phyloP scores from a whole-genome alignment of 768 basidiomycete genomes.

The Suillus brevipes region DNA sequence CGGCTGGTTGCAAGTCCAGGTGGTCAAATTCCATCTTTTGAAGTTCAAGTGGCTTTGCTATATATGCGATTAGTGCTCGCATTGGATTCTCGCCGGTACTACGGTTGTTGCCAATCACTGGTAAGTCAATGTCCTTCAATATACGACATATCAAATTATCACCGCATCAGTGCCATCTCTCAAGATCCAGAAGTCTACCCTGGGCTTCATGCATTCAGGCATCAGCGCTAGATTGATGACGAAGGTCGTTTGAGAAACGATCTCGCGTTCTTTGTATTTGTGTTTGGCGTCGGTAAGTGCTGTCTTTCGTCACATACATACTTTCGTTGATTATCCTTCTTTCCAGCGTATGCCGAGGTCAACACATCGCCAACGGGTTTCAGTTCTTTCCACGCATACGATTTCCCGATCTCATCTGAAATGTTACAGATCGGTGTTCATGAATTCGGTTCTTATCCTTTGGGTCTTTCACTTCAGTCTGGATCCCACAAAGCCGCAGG shows the following conservation, averaged over 20 bases:
- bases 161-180: neutral
- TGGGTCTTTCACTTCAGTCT: neutral
- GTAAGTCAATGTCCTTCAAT: neutral
- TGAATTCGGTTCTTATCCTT: neutral
- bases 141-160: neutral
- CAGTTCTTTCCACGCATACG: neutral
- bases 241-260: neutral
- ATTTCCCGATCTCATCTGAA: neutral
- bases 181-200: neutral
- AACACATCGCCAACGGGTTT: neutral
- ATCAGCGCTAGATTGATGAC: neutral
- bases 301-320: neutral
- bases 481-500: neutral
- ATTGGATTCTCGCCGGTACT: neutral
- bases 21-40: too few species aligned
- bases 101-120: neutral
- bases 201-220: neutral
- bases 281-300: neutral
- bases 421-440: neutral
- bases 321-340: neutral
- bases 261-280: neutral
- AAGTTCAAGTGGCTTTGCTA: too few species aligned
- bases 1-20: too few species aligned
- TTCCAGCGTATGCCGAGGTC: neutral
- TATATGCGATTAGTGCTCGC: too few species aligned